These are phyloP conservation scores for Isoetes taiwanensis DNA, from an alignment of 75 land plant genomes.

Conservation along the genomic window DNA sequence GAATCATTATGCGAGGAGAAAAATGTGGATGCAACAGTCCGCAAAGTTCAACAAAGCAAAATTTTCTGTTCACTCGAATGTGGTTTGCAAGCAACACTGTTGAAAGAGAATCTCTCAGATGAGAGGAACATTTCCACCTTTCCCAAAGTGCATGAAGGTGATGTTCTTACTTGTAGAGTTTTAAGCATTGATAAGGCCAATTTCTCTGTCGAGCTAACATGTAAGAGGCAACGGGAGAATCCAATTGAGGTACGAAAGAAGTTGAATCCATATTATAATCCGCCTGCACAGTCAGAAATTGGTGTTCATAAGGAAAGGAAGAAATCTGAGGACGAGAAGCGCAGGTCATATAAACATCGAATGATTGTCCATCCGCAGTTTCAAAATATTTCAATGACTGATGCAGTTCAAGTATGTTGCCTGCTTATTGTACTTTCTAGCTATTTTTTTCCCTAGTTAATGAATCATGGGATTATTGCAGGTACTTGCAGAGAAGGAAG, in stretches of 20 bases:
- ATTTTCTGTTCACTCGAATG: constrained; percentile 63
- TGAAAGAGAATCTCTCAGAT: constrained; percentile 59
- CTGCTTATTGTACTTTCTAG: neutral
- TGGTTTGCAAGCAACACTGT: constrained; percentile 60
- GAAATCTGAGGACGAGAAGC: constrained; percentile 67
- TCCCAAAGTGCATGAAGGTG: constrained; percentile 54
- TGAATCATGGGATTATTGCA: constrained; percentile 11
- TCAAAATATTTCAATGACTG: constrained; percentile 66
- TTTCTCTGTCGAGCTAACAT: constrained; percentile 22
- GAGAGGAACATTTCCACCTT: constrained; percentile 32
- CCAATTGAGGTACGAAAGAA: neutral
- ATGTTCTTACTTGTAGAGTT: constrained; percentile 62
- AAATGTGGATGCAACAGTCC: constrained; percentile 70
- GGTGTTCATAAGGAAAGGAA: too few relatives aligned
- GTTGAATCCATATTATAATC: constrained; percentile 23
- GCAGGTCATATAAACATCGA: constrained; percentile 67
- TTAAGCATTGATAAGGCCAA: constrained; percentile 43
- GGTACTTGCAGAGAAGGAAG: constrained; percentile 74
- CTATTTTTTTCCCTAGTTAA: neutral
- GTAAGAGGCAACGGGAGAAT: constrained; percentile 13
- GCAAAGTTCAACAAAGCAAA: constrained; percentile 40
- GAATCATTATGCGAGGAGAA: constrained; percentile 64
- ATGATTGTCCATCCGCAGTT: constrained; percentile 96
- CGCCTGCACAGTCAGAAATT: too few relatives aligned
- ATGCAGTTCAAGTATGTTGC: constrained; percentile 62